Conservation (phyloP, 1,139 yeast genomes). For the Diutina sp. region DNA sequence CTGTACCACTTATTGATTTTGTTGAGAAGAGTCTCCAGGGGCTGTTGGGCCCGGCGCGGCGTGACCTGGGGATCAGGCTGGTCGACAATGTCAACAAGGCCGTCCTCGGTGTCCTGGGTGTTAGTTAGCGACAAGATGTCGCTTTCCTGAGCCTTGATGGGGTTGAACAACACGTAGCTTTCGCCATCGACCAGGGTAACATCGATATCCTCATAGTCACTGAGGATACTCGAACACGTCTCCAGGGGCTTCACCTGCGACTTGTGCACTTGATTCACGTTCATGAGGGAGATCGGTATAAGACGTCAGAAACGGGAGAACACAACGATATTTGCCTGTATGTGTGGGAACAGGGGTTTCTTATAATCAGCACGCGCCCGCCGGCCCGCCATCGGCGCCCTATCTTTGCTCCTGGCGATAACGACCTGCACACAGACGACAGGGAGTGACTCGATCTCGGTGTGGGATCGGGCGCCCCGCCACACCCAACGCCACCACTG, state of each 20-base stretch:
- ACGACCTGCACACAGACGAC: not conserved
- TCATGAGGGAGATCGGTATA: not conserved
- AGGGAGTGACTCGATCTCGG: not conserved
- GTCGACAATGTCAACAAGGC: constrained; percentile 2
- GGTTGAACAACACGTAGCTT: constrained; percentile 22
- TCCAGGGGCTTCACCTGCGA: not conserved
- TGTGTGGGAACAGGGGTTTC: not conserved
- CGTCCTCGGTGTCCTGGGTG: constrained; percentile 17
- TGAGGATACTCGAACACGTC: not conserved
- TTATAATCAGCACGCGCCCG: not conserved
- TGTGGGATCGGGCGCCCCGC: not conserved
- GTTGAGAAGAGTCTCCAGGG: constrained; percentile 3
- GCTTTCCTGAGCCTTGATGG: constrained; percentile 13
- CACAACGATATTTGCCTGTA: not conserved
- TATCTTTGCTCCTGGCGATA: not conserved
- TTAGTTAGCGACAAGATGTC: constrained; percentile 23
- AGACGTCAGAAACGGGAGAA: not conserved
- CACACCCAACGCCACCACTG: not conserved
- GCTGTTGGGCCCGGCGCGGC: not conserved
- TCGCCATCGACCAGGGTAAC: not conserved
- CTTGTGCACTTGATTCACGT: not conserved
- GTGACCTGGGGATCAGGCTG: constrained; percentile 2
- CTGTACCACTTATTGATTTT: constrained; percentile 11
- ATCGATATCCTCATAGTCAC: constrained; percentile 1
- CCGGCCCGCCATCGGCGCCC: not conserved